Evolutionary conservation across 108 stramenopile species (phyloP), one percentile per base, ranked within the genome.

Genomic region (Seminavis robusta): DNA sequence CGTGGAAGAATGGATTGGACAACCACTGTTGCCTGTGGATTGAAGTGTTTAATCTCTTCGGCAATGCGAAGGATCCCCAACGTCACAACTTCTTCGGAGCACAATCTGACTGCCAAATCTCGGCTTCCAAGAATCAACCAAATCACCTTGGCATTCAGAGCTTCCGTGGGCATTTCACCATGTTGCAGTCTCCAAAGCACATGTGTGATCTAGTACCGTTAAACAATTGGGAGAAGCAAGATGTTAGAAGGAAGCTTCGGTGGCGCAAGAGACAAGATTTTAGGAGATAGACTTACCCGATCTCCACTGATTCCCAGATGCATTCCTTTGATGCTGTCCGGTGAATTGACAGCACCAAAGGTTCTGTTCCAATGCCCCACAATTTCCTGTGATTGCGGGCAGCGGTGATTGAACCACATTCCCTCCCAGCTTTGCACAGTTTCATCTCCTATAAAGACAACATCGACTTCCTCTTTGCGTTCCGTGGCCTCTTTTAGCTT

Each of bases 151-250:
- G 79, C 62, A 17, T 57, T 52, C 30, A 77, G 60, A 24, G 59
- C 56, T n/a, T n/a, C n/a, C 34, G 50, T 57, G 9, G 83, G 86
- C 57, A 80, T 58, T 48, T 89, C 87, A 7, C 83, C 87, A 51
- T 89, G 77, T 67, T 78, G 56, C 1, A 89, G 67, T 20, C 87
- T 59, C 87, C 87, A 89, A 15, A 89, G 67, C 3, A 89, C 49
- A 58, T 84, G 80, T n/a, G 76, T 51, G 0, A 77, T 59, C 77
- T 77, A 27, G 28, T 26, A 9, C 28, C 29, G 2, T 4, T 3
- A 39, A 31, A 42, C 10, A 13, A 48, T 26, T 16, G 33, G 41
- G 19, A 21, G 17, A 59, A 11, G 20, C 1, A 5, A 32, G 3
- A 13, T 2, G 48, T 9, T 23, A 16, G 40, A 43, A 55, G 11